Evolutionary conservation across 192 early-diverging fungal genomes (phyloP).

Genomic region (Coemansia sp.): DNA sequence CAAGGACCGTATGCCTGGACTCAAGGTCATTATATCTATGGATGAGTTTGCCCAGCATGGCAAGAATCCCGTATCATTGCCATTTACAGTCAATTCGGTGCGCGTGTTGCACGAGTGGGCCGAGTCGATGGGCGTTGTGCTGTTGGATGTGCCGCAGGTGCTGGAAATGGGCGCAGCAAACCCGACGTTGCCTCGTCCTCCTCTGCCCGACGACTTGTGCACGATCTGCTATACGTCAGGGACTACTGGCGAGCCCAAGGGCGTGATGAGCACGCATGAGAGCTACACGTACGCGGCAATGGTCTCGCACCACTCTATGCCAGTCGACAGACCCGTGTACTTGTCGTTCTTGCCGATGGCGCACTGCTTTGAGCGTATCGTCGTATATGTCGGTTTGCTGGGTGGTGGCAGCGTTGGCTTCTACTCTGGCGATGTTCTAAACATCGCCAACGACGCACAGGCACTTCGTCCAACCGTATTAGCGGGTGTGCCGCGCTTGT

Average conservation of each 20-base stretch:
- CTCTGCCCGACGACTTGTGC: constrained; percentile 67
- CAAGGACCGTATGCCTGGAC: constrained; percentile 57
- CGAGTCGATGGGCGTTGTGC: constrained; percentile 57
- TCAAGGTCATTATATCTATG: constrained; percentile 79
- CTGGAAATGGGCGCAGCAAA: constrained; percentile 60
- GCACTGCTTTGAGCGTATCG: constrained; percentile 81
- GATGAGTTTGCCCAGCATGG: constrained; percentile 60
- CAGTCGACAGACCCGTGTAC: constrained; percentile 12
- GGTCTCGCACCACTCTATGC: constrained; percentile 8
- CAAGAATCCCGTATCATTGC: constrained; percentile 29
- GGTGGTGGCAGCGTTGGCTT: constrained; percentile 75
- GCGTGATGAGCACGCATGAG: constrained; percentile 71
- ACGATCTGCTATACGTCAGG: constrained; percentile 84
- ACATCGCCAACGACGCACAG: constrained; percentile 80
- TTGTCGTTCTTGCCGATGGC: constrained; percentile 91
- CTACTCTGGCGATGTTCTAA: constrained; percentile 62
- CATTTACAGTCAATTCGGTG: constrained; percentile 40
- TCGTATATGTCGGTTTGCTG: constrained; percentile 58
- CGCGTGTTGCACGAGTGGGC: constrained; percentile 61
- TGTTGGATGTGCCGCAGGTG: constrained; percentile 62
- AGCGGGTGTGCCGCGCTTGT: constrained; percentile 84
- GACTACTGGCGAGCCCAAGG: constrained; percentile 83
- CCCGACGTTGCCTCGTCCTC: constrained; percentile 56
- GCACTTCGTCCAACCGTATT: constrained; percentile 84
- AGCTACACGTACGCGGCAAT: constrained; percentile 66